Percentiles rank a stretch among this genome's conserved stretches.
phyloP scores from a whole-genome alignment of 2,329 filamentous ascomycete genomes.

The Penicillium sp. region DNA sequence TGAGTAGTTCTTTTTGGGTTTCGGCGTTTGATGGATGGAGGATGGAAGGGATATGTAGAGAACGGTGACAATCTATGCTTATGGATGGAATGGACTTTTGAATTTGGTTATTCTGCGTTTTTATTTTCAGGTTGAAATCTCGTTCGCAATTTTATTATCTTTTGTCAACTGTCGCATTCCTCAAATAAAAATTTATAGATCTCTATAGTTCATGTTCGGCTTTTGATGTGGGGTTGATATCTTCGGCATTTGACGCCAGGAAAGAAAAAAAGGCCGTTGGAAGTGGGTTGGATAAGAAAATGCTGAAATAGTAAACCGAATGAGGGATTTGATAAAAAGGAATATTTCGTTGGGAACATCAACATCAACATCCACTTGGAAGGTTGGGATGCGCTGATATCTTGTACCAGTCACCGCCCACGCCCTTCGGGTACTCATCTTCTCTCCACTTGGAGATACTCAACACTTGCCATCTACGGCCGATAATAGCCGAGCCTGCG shows the following conservation, averaged over 20 bases:
- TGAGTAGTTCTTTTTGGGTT: not conserved
- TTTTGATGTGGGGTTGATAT: not conserved
- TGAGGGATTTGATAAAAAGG: too few relatives aligned
- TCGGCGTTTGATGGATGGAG: not conserved
- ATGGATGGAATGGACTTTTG: not conserved
- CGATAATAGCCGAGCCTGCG: not conserved
- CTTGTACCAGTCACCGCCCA: too few relatives aligned
- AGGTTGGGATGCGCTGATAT: too few relatives aligned
- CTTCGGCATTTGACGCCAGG: not conserved
- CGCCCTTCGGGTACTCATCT: not conserved
- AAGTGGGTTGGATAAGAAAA: not conserved
- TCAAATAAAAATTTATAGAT: not conserved
- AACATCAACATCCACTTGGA: too few relatives aligned
- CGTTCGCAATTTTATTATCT: not conserved
- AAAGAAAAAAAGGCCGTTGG: not conserved
- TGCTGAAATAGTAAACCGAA: not conserved
- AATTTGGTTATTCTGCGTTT: not conserved
- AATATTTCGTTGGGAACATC: too few relatives aligned
- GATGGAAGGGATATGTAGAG: not conserved
- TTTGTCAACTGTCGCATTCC: not conserved
- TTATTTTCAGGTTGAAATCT: not conserved
- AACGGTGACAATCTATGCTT: not conserved
- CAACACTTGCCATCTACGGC: not conserved
- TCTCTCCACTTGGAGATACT: not conserved
- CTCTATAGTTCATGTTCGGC: constrained; percentile 1